Conservation (phyloP, 2,329 filamentous ascomycete genomes). For the Endoconidiophora laricicola region DNA sequence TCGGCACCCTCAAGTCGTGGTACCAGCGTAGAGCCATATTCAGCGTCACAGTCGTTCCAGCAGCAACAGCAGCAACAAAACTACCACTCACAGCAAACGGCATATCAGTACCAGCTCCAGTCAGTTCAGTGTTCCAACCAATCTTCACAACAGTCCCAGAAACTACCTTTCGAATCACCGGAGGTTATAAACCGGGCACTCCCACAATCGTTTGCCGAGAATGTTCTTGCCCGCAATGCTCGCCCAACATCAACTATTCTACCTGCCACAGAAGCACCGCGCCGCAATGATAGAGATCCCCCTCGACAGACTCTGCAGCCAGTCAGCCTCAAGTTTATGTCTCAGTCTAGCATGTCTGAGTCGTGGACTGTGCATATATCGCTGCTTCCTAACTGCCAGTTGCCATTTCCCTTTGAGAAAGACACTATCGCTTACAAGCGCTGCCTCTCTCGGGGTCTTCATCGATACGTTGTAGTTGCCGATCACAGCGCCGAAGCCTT, state of each 20-base stretch:
- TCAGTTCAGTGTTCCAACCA: background rate
- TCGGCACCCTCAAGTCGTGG: background rate
- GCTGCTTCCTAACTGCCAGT: conserved; percentile 34
- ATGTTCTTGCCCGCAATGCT: background rate
- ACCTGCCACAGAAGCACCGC: conserved; percentile 9
- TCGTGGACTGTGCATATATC: conserved; percentile 45
- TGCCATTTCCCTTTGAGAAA: conserved; percentile 44
- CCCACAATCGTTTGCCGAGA: background rate
- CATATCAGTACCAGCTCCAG: background rate
- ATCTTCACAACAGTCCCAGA: background rate
- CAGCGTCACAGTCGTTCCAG: background rate
- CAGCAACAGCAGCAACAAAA: conserved; percentile 1
- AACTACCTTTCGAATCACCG: background rate
- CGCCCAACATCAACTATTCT: conserved; percentile 12
- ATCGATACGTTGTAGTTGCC: conserved; percentile 37
- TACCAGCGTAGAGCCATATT: background rate
- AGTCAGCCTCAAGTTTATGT: conserved; percentile 9
- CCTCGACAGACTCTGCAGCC: conserved; percentile 13
- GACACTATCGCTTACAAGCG: conserved; percentile 45
- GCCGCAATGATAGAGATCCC: conserved; percentile 8
- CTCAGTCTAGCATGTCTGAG: conserved; percentile 17
- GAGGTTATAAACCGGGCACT: background rate
- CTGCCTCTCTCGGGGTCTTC: conserved; percentile 41
- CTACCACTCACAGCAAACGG: background rate
- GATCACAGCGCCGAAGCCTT: conserved; percentile 34